Base-by-base conservation (phyloP, 2,329 filamentous ascomycete genomes). In the Penicillium psychrosexuale region DNA sequence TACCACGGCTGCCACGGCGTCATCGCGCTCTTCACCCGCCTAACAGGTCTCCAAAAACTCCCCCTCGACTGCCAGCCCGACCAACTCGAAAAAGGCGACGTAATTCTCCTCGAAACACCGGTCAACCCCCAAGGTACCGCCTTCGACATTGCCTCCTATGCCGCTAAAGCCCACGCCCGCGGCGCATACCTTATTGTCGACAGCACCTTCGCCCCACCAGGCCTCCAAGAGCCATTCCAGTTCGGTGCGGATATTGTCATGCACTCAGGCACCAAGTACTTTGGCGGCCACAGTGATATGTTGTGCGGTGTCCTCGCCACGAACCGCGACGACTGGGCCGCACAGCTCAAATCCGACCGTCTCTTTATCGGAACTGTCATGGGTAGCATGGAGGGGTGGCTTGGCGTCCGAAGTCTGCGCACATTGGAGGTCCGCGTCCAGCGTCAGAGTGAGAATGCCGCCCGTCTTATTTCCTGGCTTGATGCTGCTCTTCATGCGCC, bases 1-100 rank as follows among this genome's bases (percentile, higher is more conserved):
- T 99, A 97, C 76, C 94, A 97, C 76, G 94, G 94, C 65, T 96
- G 90, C 74, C 91, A 96, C 72, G 91, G 90, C 58, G 89, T 96
- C 30, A 83, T 97, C 64, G 75, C 75, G 31, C 76, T 97, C 51
- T 80, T 95, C 61, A 75, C 82, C 56, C 89, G 90, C 60, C 83
- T 97, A 47, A 90, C 87, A 27, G 88, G 88, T 0, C 82, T 96
- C 27, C 75, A 87, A 69, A 82, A 87, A 61, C 79, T 97, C 2
- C 81, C 86, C 22, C 81, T 97, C 13, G 83, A 88, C 65, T 89
- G 85, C 67, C 78, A 84, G 8, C 78, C 82, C 13, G 82, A 84
- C 38, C 82, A 85, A 33, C 80, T 97, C 3, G 80, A 85, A 24
- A 76, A 83, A 3, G 93, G 93, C 3, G 94, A 97, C 71, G 78